Base-by-base conservation (phyloP, 1,284 basidiomycete species). In the Austroboletus niveus region DNA sequence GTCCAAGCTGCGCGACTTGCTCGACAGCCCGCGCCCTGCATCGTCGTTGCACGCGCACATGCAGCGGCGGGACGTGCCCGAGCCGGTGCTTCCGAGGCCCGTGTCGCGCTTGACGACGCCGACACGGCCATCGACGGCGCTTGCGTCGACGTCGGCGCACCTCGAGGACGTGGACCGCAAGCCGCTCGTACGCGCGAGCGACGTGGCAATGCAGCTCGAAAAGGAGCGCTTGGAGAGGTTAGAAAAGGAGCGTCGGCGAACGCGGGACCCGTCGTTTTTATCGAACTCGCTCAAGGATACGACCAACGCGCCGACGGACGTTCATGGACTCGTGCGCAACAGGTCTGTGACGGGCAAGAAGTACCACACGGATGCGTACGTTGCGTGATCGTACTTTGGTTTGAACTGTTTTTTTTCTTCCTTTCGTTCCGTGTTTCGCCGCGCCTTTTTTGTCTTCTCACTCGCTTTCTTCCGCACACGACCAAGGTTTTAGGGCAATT, bases 141-240 rank as follows among this genome's bases (percentile, higher is more conserved):
- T 20, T 15, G 53, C 61, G 20, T 53, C 54, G 43, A 55, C 60
- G 4, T 50, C 47, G 22, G 9, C 54, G 20, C 30, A 54, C 27
- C 32, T 52, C 4, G 68, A 69, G 1, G 64, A 69, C 1, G 31
- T 35, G 2, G 57, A 68, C 29, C 53, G 60, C 42, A 65, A 57
- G 36, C 63, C 65, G 15, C 12, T 70, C 9, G 65, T 70, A 30
- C 66, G 68, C 15, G 68, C 65, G n/a, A 70, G 65, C 29, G 66
- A 69, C 15, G 67, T 45, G 35, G 65, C 65, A 7, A 65, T 69
- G 69, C 69, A 67, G n/a, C 42, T 68, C 32, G 65, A 70, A 45
- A 67, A 53, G 51, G 65, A 70, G 49, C 53, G 54, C 17, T 50
- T 58, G 5, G 64, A 68, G 47, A 56, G 60, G 29, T 46, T 57